These are phyloP conservation scores for Ramaria rubella DNA, from an alignment of 768 basidiomycete species.

Conservation along the genomic window DNA sequence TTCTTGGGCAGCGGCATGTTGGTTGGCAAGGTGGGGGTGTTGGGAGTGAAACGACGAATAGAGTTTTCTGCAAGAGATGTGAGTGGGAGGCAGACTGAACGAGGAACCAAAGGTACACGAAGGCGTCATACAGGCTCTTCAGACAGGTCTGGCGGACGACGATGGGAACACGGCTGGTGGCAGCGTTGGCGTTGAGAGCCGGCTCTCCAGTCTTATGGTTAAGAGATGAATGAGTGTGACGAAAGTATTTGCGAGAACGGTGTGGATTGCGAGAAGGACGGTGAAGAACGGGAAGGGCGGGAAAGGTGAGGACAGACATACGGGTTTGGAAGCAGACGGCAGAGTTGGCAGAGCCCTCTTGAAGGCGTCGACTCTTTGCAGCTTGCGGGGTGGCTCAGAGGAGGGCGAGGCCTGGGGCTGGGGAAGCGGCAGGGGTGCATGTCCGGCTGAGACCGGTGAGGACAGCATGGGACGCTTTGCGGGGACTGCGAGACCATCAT, in stretches of 20 bases:
- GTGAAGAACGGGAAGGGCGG: background rate
- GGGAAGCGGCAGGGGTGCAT: background rate
- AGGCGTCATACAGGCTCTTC: slow-evolving; percentile 18
- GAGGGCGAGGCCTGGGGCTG: slow-evolving; percentile 12
- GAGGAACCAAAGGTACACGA: slow-evolving; percentile 18
- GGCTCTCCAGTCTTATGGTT: slow-evolving; percentile 52
- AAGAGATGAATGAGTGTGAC: background rate
- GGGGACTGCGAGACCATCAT: slow-evolving; percentile 27
- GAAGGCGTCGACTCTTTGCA: slow-evolving; percentile 46
- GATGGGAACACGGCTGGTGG: slow-evolving; percentile 63
- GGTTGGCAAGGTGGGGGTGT: slow-evolving; percentile 44
- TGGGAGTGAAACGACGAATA: slow-evolving; percentile 1
- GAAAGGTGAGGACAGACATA: slow-evolving; percentile 1
- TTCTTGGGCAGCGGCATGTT: slow-evolving; percentile 80
- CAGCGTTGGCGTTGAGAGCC: slow-evolving; percentile 56
- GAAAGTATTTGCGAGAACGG: slow-evolving; percentile 13
- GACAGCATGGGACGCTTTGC: slow-evolving; percentile 44
- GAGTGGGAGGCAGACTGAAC: background rate
- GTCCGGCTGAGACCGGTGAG: slow-evolving; percentile 19
- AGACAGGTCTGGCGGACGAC: slow-evolving; percentile 62
- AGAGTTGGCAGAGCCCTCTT: slow-evolving; percentile 40
- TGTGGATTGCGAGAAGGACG: slow-evolving; percentile 10
- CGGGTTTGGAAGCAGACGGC: slow-evolving; percentile 27
- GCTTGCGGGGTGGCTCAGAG: slow-evolving; percentile 55
- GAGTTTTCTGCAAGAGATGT: slow-evolving; percentile 5